Evolutionary conservation across 1,284 basidiomycete species (phyloP), one percentile per base, ranked within the genome.

Genomic region (Marasmius oreades): DNA sequence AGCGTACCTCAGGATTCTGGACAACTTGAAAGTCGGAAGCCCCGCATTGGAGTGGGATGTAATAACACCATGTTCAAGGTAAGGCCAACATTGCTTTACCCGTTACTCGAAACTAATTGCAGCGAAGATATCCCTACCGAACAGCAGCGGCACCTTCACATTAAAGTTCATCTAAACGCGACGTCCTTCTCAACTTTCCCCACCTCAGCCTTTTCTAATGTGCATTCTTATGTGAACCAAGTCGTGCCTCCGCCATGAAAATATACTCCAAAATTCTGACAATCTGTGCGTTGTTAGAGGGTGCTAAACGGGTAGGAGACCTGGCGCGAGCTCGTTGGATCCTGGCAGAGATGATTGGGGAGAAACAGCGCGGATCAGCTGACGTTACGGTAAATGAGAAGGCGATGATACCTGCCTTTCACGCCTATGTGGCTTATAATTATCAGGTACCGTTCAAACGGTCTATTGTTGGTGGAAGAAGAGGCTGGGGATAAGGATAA

Each of bases 341-440:
- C 56, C 74, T 99, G 55, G 91, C 90, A 0, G 93, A 98, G 75
- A 86, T 94, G 73, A 82, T 93, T 12, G 74, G 71, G 64, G 69
- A 64, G 62, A 64, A 61, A 10, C 28, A 31, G 28, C 28, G 28
- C 28, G 28, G 28, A 10, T 4, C 10, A 62, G 63, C 59, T 50
- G 60, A 57, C 18, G 67, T 72, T 14, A 63, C 68, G 42, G 80
- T 94, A 12, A 81, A 91, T 61, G 86, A 90, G 55, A 82, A 88
- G 63, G 79, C 90, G 24, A 84, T 98, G 82, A 79, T 82, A 61
- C 87, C 92, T 64, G 73, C 98, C 7, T 94, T 98, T 70, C 88
- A 94, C 72, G 81, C 92, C 0, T 98, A 98, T 72, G 87, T 93
- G 0, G 73, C 88, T 0, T 96, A n/a, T n/a, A n/a, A n/a, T n/a